These are phyloP conservation scores for Aspergillus calidoustus DNA, from an alignment of 2,329 filamentous ascomycete genomes.

Conservation along the genomic window DNA sequence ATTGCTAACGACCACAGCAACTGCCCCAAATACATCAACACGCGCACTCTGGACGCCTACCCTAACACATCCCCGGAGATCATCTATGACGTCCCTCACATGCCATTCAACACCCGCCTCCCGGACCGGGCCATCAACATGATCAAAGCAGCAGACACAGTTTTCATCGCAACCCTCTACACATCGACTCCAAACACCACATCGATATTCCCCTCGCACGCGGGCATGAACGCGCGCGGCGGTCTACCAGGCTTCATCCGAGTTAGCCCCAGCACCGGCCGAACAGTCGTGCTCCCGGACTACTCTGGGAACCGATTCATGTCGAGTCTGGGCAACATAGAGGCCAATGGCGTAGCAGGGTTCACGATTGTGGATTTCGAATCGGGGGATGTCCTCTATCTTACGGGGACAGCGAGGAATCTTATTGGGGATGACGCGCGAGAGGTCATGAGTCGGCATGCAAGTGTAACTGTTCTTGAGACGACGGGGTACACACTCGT, in stretches of 20 bases:
- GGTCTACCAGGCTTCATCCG: conserved; percentile 4
- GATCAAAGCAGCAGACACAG: conserved; percentile 5
- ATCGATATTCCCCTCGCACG: background rate
- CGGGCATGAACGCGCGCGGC: conserved; percentile 13
- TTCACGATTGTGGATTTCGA: conserved; percentile 29
- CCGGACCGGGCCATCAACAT: background rate
- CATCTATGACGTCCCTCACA: background rate
- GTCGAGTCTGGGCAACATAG: conserved; percentile 25
- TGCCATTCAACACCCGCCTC: background rate
- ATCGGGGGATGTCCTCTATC: conserved; percentile 29
- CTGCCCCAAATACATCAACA: conserved; percentile 14
- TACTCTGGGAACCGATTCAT: conserved; percentile 12
- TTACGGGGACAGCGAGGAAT: conserved; percentile 28
- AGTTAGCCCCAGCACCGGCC: background rate
- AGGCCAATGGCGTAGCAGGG: conserved; percentile 22
- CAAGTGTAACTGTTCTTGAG: background rate
- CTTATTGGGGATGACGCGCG: background rate
- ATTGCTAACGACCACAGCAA: background rate
- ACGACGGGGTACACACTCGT: conserved; percentile 1
- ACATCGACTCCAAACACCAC: background rate
- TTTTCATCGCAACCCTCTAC: conserved; percentile 5
- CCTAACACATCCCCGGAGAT: background rate
- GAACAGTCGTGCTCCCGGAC: background rate
- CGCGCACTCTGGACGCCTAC: background rate
- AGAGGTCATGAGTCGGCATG: background rate